Base-by-base conservation (phyloP, 495 filamentous ascomycete genomes). In the Rhypophila decipiens region DNA sequence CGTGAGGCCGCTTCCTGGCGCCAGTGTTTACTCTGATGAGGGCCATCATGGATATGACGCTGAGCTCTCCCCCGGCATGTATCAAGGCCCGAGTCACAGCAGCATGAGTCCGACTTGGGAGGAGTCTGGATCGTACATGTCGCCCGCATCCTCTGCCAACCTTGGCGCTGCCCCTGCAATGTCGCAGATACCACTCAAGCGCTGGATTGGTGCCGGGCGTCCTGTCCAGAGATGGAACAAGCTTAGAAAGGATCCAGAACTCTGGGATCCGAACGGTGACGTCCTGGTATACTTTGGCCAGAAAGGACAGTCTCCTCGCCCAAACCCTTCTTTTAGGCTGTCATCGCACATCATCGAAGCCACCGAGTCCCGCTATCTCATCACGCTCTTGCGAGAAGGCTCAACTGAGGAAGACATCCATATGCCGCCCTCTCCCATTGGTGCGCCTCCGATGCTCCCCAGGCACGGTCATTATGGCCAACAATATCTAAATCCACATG, bases 251-350 rank as follows among this genome's bases (percentile, higher is more conserved):
- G 79, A 84, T 50, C 74, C 77, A 18, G 80, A 83, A 41, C 58
- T 84, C 8, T 84, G 79, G 78, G 77, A 82, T 59, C 69, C 70
- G 2, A 72, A 75, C 39, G 81, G 79, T 19, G 79, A 84, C 51
- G 81, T 80, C 4, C 58, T 83, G 10, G 69, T 84, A 10, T 84
- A 73, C 51, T 71, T 84, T 39, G 69, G 71, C 15, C 60, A 61
- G 29, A 65, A 58, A 37, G 67, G 64, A 18, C 61, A 71, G 33
- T 46, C 57, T 4, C 65, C 69, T 10, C 63, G 70, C 10, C 71
- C 70, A 3, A 69, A 69, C 22, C 75, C 80, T 2, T 81, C 78
- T 12, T 79, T 84, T 46, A 66, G 76, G 39, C 53, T 84, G 13
- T 73, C 70, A 0, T 80, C 80, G 23, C 71, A 75, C 46, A 66